phyloP scores from a whole-genome alignment of 2,329 filamentous ascomycete species.

The Aspergillus sp. region DNA sequence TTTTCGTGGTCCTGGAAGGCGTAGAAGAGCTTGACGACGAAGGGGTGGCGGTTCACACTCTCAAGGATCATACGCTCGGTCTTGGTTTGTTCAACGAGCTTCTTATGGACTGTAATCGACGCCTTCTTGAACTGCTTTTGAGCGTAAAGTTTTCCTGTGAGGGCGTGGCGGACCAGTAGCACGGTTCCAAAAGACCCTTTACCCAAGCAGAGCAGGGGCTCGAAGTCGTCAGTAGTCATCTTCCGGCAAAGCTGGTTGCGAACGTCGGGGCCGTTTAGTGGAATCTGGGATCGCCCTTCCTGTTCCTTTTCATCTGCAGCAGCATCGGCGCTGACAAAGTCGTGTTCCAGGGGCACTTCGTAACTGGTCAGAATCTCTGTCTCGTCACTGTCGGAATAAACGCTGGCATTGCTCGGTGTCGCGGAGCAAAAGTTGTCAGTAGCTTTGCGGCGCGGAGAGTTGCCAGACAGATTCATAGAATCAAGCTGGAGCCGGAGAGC shows the following conservation, averaged over 20 bases:
- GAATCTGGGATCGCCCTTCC: conserved; percentile 32
- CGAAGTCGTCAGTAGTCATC: conserved; percentile 90
- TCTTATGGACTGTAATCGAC: conserved; percentile 91
- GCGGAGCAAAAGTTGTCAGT: conserved; percentile 51
- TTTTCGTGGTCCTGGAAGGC: conserved; percentile 98
- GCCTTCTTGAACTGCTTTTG: conserved; percentile 99
- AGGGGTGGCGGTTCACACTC: conserved; percentile 93
- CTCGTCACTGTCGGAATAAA: conserved; percentile 64
- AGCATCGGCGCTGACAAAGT: conserved; percentile 73
- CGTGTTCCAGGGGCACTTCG: conserved; percentile 80
- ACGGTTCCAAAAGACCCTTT: conserved; percentile 98
- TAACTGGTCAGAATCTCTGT: conserved; percentile 80
- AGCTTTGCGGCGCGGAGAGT: conserved; percentile 52
- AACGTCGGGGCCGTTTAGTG: conserved; percentile 60
- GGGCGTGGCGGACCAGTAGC: conserved; percentile 84
- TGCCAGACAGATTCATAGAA: conserved; percentile 69
- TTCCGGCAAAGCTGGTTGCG: conserved; percentile 67
- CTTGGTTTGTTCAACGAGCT: conserved; percentile 94
- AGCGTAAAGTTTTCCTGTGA: conserved; percentile 87
- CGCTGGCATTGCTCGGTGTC: conserved; percentile 62
- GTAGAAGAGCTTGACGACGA: conserved; percentile 97
- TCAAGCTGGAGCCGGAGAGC: conserved; percentile 82
- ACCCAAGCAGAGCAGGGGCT: conserved; percentile 86
- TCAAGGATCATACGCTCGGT: conserved; percentile 94
- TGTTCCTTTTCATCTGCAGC: conserved; percentile 32